Percentiles rank a stretch among this genome's conserved stretches.
Evolutionary conservation across 2,329 filamentous ascomycete species (phyloP).

Genomic region (Trichophyton verrucosum): DNA sequence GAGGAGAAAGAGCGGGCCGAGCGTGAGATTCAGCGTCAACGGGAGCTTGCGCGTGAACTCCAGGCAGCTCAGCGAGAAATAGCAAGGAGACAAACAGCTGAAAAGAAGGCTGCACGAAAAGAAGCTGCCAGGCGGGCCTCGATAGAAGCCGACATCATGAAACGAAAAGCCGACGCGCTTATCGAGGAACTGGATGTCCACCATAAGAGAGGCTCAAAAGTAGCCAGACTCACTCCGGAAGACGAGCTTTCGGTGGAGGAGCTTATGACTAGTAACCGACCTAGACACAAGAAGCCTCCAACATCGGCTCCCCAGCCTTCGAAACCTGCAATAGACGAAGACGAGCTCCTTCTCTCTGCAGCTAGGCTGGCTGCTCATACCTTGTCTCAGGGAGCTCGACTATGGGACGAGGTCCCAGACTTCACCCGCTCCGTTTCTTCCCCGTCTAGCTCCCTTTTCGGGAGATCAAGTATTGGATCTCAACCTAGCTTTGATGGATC

Average conservation of each 20-base stretch:
- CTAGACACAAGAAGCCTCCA: slow-evolving; percentile 6
- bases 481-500: slow-evolving; percentile 11
- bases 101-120: slow-evolving; percentile 4
- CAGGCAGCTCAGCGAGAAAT: slow-evolving; percentile 12
- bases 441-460: slow-evolving; percentile 5
- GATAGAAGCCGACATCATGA: slow-evolving; percentile 13
- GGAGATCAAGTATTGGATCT: slow-evolving; percentile 1
- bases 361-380: slow-evolving; percentile 31
- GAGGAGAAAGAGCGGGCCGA: slow-evolving; percentile 8
- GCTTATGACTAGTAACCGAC: slow-evolving; percentile 9
- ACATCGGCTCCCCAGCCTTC: slow-evolving; percentile 5
- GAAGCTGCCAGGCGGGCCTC: slow-evolving; percentile 9
- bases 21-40: slow-evolving; percentile 7
- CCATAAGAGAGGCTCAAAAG: slow-evolving; percentile 5
- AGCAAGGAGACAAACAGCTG: slow-evolving; percentile 10
- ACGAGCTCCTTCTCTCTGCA: slow-evolving; percentile 31
- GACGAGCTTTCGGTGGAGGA: slow-evolving; percentile 13
- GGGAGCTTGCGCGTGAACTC: slow-evolving; percentile 8
- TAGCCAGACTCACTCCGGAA: slow-evolving; percentile 6
- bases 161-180: slow-evolving; percentile 10
- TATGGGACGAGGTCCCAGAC: slow-evolving; percentile 19
- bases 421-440: slow-evolving; percentile 17
- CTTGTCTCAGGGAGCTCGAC: slow-evolving; percentile 25
- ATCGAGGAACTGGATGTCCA: slow-evolving; percentile 4
- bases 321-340: slow-evolving; percentile 24